phyloP scores from a whole-genome alignment of 257 asterid species.

The Solanum corneliomulleri region DNA sequence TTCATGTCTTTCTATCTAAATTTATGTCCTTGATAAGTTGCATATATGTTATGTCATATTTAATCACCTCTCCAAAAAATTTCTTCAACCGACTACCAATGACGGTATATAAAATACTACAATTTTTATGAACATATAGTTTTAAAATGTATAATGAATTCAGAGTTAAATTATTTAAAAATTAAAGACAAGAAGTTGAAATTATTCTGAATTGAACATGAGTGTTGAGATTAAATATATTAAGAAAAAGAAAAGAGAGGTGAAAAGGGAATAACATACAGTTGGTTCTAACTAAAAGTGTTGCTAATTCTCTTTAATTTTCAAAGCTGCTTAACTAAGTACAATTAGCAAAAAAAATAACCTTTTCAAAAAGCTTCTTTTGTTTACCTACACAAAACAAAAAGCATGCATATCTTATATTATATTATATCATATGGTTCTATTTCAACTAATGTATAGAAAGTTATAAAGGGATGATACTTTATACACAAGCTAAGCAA shows the following conservation, averaged over 20 bases:
- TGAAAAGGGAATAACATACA: not conserved
- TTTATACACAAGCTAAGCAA: not conserved
- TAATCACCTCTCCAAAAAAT: accelerated
- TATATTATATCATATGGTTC: not conserved
- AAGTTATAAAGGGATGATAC: not conserved
- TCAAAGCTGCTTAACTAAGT: not conserved
- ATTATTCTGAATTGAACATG: not conserved
- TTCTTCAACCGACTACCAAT: accelerated
- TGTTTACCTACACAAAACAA: not conserved
- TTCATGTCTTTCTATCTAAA: not conserved
- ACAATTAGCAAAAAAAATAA: not conserved
- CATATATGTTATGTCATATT: not conserved
- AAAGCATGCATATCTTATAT: not conserved
- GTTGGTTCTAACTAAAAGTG: not conserved
- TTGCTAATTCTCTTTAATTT: not conserved
- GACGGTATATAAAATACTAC: not conserved
- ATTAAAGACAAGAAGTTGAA: not conserved
- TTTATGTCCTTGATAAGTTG: not conserved
- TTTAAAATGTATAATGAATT: not conserved
- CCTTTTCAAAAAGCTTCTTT: not conserved
- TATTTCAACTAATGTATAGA: not conserved
- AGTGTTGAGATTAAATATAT: not conserved
- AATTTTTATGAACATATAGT: not conserved
- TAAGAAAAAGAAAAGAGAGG: not conserved
- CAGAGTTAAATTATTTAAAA: not conserved